phyloP scores from a whole-genome alignment of 2,329 filamentous ascomycete genomes.

The Blastomyces gilchristii region DNA sequence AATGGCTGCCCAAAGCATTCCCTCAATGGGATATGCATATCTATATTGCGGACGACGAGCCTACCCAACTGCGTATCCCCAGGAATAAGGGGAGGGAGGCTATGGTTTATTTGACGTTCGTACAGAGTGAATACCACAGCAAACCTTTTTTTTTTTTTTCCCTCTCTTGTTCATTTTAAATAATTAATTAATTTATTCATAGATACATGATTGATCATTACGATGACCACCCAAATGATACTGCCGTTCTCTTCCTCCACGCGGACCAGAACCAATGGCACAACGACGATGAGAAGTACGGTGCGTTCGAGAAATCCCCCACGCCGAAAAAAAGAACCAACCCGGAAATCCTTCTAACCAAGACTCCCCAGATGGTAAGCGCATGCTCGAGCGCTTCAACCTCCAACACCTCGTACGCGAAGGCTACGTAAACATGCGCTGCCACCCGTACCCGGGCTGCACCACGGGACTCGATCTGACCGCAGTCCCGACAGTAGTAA shows the following conservation, averaged over 20 bases:
- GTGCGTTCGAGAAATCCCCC: neutral
- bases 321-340: neutral
- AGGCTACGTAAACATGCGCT: slow-evolving; percentile 53
- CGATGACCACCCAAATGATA: slow-evolving; percentile 31
- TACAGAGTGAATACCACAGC: neutral
- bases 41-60: slow-evolving; percentile 32
- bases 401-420: slow-evolving; percentile 14
- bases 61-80: slow-evolving; percentile 15
- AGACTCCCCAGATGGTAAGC: neutral
- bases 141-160: neutral
- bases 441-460: slow-evolving; percentile 50
- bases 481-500: slow-evolving; percentile 11
- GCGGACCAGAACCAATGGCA: slow-evolving; percentile 22
- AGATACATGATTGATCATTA: slow-evolving; percentile 42
- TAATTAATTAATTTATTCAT: neutral
- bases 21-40: slow-evolving; percentile 20
- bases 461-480: slow-evolving; percentile 15
- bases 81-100: slow-evolving; percentile 43
- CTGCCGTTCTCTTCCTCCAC: slow-evolving; percentile 39
- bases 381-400: slow-evolving; percentile 8
- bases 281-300: slow-evolving; percentile 8
- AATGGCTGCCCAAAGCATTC: slow-evolving; percentile 1
- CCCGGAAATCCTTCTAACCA: neutral
- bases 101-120: slow-evolving; percentile 41
- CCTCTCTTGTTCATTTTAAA: neutral